Conservation (phyloP, 768 basidiomycete species). For the Mycena maculata region DNA sequence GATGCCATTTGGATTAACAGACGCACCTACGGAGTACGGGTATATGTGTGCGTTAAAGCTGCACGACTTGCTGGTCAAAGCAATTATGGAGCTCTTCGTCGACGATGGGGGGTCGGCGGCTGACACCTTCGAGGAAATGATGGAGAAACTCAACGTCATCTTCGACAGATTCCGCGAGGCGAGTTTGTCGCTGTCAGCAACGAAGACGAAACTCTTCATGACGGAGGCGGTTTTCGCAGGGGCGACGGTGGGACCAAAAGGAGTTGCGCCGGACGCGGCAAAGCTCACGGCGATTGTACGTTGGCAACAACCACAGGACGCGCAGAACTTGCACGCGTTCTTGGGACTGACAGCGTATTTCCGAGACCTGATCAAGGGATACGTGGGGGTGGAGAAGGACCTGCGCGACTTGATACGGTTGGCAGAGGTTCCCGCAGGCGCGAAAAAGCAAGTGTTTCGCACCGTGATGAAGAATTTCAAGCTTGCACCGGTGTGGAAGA, state of each 20-base stretch:
- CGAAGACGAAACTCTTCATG: constrained; percentile 51
- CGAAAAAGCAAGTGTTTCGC: constrained; percentile 41
- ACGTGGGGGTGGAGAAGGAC: constrained; percentile 44
- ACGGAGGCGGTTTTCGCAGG: constrained; percentile 51
- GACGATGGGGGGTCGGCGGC: constrained; percentile 51
- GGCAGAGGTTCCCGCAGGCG: constrained; percentile 34
- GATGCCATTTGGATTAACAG: constrained; percentile 57
- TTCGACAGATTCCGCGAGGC: constrained; percentile 42
- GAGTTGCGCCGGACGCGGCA: constrained; percentile 48
- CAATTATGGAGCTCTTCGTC: constrained; percentile 48
- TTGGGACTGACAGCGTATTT: constrained; percentile 51
- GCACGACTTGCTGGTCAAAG: constrained; percentile 40
- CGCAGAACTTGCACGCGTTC: constrained; percentile 46
- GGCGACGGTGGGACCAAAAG: constrained; percentile 45
- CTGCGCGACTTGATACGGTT: constrained; percentile 43
- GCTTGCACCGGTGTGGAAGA: constrained; percentile 30
- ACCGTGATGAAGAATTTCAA: constrained; percentile 36
- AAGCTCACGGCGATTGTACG: constrained; percentile 54
- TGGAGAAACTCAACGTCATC: constrained; percentile 40
- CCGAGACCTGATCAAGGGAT: constrained; percentile 47
- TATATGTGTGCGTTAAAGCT: constrained; percentile 41
- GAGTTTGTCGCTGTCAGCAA: constrained; percentile 50
- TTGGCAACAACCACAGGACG: constrained; percentile 44
- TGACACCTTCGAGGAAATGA: constrained; percentile 45
- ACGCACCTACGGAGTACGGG: constrained; percentile 50